phyloP scores from a whole-genome alignment of 2,329 filamentous ascomycete species.

The Celoporthe dispersa region DNA sequence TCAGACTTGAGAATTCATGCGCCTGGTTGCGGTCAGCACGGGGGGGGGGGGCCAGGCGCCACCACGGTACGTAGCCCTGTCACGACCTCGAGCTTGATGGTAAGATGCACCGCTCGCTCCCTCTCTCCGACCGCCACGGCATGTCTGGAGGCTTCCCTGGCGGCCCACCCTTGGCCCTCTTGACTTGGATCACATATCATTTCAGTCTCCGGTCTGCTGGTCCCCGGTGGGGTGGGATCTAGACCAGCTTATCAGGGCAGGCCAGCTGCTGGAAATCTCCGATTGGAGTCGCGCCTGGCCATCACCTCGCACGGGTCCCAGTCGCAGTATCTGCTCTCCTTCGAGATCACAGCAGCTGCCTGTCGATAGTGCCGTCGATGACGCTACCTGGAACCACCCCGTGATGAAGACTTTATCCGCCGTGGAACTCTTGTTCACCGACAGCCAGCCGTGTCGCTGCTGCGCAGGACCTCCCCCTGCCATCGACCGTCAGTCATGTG shows the following conservation, averaged over 20 bases:
- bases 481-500: not conserved
- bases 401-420: not conserved
- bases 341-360: too few species aligned
- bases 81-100: not conserved
- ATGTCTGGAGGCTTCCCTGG: not conserved
- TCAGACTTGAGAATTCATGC: not conserved
- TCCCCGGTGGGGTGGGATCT: not conserved
- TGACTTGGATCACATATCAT: not conserved
- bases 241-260: not conserved
- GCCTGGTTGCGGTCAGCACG: not conserved
- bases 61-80: not conserved
- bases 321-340: too few species aligned
- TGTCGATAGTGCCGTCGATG: too few species aligned
- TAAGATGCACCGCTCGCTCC: not conserved
- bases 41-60: not conserved
- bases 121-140: not conserved
- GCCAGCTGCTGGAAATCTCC: not conserved
- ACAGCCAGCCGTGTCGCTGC: not conserved
- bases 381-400: too few species aligned
- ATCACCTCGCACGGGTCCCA: not conserved
- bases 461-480: not conserved
- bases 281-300: not conserved
- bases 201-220: not conserved
- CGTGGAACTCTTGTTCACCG: not conserved
- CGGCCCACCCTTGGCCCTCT: not conserved